Evolutionary conservation across 2,329 filamentous ascomycete species (phyloP), one percentile per base, ranked within the genome.

Genomic region (Xylaria multiplex): DNA sequence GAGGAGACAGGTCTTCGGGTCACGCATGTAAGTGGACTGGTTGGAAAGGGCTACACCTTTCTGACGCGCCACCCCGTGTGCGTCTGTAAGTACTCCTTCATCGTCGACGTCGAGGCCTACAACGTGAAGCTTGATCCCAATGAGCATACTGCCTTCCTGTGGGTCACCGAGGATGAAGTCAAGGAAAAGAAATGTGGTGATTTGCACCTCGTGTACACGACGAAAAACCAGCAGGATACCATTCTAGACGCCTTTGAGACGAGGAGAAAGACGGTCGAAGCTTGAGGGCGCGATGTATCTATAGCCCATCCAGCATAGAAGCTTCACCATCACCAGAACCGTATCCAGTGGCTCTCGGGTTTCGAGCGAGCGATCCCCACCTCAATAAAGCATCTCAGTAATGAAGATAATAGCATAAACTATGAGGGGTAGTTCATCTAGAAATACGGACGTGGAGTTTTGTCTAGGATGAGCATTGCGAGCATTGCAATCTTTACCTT

Each of bases 1-100:
- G 81, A 83, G 70, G 81, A 83, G 73, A 70, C 78, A 7, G 78
- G 80, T 1, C 69, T 83, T 11, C 58, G 55, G 13, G 71, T 71
- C 9, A 66, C 54, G 19, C 24, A 50, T 6, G 63, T 72, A 22
- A 70, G 69, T 3, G 65, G 59, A 22, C 65, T 69, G 2, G 71
- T 79, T 2, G 74, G 65, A 9, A 43, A 65, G 14, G 69, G 67
- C 22, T 65, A 70, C 14, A 50, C 58, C 16, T 64, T 66, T n/a
- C 70, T 74, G 40, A 69, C 71, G 53, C 59, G 71, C n/a, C 49
- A 58, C 1, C 66, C 60, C n/a, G 37, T 52, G 19, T 68, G 61
- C 55, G 59, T 77, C 63, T 72, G 71, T 65, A 77, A 76, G 67
- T 72, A 69, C 62, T 70, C 68, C 27, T 78, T 78, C 64, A 24